Evolutionary conservation across 805 yeast species (phyloP), one percentile per base, ranked within the genome.

Genomic region (Suhomyces vadensis): DNA sequence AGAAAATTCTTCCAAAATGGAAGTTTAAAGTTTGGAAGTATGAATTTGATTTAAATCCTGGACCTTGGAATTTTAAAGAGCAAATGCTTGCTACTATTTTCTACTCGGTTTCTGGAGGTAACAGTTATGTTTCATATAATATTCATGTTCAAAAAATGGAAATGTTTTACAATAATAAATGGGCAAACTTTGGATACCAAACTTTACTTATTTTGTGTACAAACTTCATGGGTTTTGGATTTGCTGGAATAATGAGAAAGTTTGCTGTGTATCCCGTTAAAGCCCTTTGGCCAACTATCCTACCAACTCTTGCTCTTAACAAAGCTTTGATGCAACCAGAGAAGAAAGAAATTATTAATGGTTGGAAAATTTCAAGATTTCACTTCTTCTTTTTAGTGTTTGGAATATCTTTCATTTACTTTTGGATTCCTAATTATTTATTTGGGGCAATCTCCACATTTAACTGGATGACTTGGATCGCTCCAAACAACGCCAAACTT

Each of bases 31-130:
- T 53, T 9, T 44, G 52, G 49, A 42, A 35, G 10, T 42, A 38
- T 36, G 26, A 36, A 4, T 4, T 55, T 13, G 51, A 48, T 7
- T 57, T 81, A 37, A 80, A 80, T 57, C 84, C 83, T 2, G 85
- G 87, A 8, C 83, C 84, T 11, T 83, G 85, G 83, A 65, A 70
- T 21, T 69, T 60, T 50, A 82, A 82, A 55, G 87, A 82, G 53
- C 88, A 83, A 58, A 79, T 81, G 81, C 70, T 83, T 46, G 69
- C 83, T 6, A 54, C 72, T 14, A 66, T 67, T 53, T 65, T 55
- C 52, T 58, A 67, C 38, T 65, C 69, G 23, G 65, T 69, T 31
- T 54, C 58, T 24, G 53, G 64, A 21, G 72, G 60, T 59, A 52
- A 55, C 44, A 51, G 57, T 40, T 65, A 46, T 24, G 60, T 57